Conservation (phyloP, 192 early-diverging fungal genomes). For the Entomortierella beljakovae region DNA sequence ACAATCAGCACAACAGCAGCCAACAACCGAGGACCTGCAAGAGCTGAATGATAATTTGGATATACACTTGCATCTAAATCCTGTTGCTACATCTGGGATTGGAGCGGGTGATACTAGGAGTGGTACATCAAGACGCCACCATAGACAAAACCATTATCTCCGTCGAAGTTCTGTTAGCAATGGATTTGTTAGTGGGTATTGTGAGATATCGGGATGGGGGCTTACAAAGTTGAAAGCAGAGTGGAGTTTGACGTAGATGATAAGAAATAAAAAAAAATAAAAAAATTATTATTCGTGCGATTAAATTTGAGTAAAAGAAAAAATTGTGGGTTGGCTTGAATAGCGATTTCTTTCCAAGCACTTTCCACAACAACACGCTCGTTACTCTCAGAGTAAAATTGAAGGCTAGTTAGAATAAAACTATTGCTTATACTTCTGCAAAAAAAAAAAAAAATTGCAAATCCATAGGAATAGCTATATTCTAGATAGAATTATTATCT, state of each 20-base stretch:
- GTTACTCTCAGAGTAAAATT: too few relatives aligned
- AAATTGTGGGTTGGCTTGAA: too few relatives aligned
- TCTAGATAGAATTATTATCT: too few relatives aligned
- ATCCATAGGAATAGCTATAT: too few relatives aligned
- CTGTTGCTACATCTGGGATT: neutral
- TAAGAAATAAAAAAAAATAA: too few relatives aligned
- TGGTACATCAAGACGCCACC: constrained; percentile 1
- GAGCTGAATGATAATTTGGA: constrained; percentile 4
- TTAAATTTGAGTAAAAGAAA: too few relatives aligned
- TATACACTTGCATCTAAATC: neutral
- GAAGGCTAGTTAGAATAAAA: too few relatives aligned
- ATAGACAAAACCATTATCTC: neutral
- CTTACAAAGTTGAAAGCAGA: constrained; percentile 30
- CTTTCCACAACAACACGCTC: too few relatives aligned
- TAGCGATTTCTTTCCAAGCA: too few relatives aligned
- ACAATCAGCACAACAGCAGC: neutral
- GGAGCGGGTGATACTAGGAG: neutral
- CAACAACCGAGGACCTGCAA: neutral
- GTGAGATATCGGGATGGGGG: constrained; percentile 48
- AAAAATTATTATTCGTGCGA: too few relatives aligned
- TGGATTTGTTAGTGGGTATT: neutral
- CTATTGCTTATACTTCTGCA: too few relatives aligned
- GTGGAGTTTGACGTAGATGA: constrained; percentile 6
- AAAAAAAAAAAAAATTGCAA: too few relatives aligned
- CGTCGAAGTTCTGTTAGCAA: constrained; percentile 4